phyloP scores from a whole-genome alignment of 2,329 filamentous ascomycete genomes.

The Pyrenophora teres region DNA sequence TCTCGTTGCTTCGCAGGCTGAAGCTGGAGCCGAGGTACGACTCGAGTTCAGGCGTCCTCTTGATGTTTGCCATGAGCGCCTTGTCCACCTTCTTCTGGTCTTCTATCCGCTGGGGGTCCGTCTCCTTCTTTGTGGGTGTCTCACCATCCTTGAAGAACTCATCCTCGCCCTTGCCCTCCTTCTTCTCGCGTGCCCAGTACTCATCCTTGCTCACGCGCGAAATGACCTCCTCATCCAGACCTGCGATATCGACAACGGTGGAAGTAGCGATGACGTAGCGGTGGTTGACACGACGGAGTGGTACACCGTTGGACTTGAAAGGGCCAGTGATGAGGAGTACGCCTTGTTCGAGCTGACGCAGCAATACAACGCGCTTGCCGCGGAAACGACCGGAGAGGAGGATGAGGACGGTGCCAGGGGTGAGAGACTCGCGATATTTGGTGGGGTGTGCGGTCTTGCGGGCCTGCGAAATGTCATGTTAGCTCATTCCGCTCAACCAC shows the following conservation, averaged over 20 bases:
- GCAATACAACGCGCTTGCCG: constrained; percentile 97
- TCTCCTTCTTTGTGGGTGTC: constrained; percentile 89
- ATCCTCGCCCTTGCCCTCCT: constrained; percentile 90
- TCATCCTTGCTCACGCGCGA: constrained; percentile 79
- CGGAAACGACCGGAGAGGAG: constrained; percentile 99
- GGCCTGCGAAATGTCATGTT: constrained; percentile 61
- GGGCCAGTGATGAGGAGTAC: constrained; percentile 97
- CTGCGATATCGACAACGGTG: constrained; percentile 78
- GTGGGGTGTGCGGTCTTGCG: constrained; percentile 92
- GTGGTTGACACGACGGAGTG: constrained; percentile 88
- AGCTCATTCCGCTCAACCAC: not conserved
- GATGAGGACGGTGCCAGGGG: constrained; percentile 95
- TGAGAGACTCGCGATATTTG: constrained; percentile 84
- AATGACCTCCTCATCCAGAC: constrained; percentile 71
- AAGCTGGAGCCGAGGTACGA: constrained; percentile 93
- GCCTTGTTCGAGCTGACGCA: constrained; percentile 94
- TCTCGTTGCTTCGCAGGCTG: constrained; percentile 97
- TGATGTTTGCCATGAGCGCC: constrained; percentile 88
- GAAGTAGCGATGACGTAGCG: constrained; percentile 92
- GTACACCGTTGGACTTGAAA: constrained; percentile 99
- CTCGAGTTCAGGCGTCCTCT: constrained; percentile 92
- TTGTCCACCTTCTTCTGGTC: constrained; percentile 99
- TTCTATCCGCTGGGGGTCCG: constrained; percentile 84
- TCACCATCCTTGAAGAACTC: constrained; percentile 98
- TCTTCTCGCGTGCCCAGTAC: constrained; percentile 97